These are phyloP conservation scores for Alternaria brassicae DNA, from an alignment of 2,329 filamentous ascomycete genomes.

Conservation along the genomic window DNA sequence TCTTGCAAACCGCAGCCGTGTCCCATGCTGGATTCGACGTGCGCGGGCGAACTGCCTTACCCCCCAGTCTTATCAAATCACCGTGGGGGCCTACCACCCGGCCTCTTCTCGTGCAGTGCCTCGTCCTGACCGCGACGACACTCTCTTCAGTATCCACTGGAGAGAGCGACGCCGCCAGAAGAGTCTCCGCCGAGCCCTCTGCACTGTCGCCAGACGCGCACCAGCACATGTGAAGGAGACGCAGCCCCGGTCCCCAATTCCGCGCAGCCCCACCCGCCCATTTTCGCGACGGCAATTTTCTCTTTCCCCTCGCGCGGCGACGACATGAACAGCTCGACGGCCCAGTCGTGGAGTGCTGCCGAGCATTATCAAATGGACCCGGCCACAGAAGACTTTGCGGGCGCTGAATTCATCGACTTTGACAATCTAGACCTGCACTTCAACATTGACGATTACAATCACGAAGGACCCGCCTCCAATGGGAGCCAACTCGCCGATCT, in stretches of 20 bases:
- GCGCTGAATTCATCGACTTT: conserved; percentile 53
- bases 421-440: conserved; percentile 44
- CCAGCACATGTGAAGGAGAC: conserved; percentile 9
- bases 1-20: conserved; percentile 4
- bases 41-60: conserved; percentile 13
- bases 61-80: conserved; percentile 25
- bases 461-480: conserved; percentile 26
- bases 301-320: conserved; percentile 23
- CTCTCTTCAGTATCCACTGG: conserved; percentile 7
- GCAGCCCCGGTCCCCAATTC: conserved; percentile 7
- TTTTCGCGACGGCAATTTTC: conserved; percentile 18
- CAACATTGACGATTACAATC: conserved; percentile 36
- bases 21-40: conserved; percentile 10
- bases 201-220: not conserved
- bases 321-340: conserved; percentile 44
- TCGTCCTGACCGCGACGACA: conserved; percentile 12
- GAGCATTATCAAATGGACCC: conserved; percentile 53
- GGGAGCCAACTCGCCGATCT: conserved; percentile 43
- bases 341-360: conserved; percentile 49
- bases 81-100: conserved; percentile 22
- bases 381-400: conserved; percentile 52
- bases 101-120: conserved; percentile 18
- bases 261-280: conserved; percentile 15
- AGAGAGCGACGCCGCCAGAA: conserved; percentile 15
- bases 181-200: not conserved